Conservation (phyloP, 805 yeast genomes). For the Vanderwaltozyma tropicalis region DNA sequence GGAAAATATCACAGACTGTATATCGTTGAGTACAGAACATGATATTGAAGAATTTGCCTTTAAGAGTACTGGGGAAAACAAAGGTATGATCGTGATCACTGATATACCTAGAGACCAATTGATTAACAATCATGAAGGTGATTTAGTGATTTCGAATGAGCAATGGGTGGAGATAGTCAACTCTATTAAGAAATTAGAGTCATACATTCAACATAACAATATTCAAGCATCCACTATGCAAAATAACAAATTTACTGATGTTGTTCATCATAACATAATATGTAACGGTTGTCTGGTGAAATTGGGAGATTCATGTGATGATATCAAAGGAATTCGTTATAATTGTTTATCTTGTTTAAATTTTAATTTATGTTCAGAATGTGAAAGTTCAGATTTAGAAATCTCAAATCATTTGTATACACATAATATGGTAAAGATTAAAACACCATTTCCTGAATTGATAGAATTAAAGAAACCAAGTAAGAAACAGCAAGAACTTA, state of each 20-base stretch:
- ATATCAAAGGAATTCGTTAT: constrained; percentile 34
- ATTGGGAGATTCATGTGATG: constrained; percentile 5
- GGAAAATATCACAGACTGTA: not conserved
- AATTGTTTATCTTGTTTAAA: constrained; percentile 40
- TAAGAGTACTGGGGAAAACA: not conserved
- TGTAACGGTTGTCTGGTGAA: constrained; percentile 23
- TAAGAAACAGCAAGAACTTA: constrained; percentile 6
- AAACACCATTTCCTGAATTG: constrained; percentile 3
- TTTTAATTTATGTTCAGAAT: constrained; percentile 37
- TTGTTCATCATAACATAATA: constrained; percentile 9
- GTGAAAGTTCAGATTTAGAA: constrained; percentile 17
- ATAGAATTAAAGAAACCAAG: no score
- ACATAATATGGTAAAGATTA: constrained; percentile 15
- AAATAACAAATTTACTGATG: no score
- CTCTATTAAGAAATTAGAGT: not conserved
- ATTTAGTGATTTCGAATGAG: not conserved
- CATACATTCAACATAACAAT: no score
- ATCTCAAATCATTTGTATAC: constrained; percentile 10
- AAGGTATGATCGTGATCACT: not conserved
- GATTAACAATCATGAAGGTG: not conserved
- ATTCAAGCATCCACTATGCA: no score
- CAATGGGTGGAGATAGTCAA: not conserved
- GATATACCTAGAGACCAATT: not conserved
- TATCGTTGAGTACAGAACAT: not conserved
- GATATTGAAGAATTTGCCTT: constrained; percentile 1